Evolutionary conservation across 192 early-diverging fungal genomes (phyloP).

Genomic region (Coemansia sp.): DNA sequence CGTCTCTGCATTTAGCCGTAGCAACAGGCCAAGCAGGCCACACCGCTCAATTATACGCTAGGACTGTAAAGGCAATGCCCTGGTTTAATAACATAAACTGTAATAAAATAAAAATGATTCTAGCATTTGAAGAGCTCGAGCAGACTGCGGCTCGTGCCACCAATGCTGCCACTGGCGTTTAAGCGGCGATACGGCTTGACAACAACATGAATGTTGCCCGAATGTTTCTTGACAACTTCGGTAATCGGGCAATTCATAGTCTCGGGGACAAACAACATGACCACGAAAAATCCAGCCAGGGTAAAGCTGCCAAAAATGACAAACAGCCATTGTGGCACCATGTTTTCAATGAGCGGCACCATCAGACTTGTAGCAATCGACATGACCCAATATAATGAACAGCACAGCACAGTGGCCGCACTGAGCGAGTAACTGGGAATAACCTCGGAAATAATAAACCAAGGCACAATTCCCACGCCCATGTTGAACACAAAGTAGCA

Average conservation of each 20-base stretch:
- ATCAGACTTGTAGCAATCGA: constrained; percentile 55
- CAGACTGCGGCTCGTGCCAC: constrained; percentile 4
- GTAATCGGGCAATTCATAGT: constrained; percentile 62
- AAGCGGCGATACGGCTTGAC: constrained; percentile 6
- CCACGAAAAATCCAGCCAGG: constrained; percentile 50
- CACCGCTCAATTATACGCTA: too few relatives aligned
- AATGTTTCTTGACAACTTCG: constrained; percentile 23
- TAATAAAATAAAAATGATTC: not conserved
- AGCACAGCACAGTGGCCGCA: constrained; percentile 64
- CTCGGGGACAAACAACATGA: constrained; percentile 70
- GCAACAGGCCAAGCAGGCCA: too few relatives aligned
- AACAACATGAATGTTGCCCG: constrained; percentile 30
- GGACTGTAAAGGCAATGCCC: not conserved
- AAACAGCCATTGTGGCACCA: constrained; percentile 48
- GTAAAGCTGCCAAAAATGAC: constrained; percentile 64
- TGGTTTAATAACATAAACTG: not conserved
- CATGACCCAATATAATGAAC: constrained; percentile 67
- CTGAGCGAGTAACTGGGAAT: constrained; percentile 69
- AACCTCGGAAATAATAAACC: constrained; percentile 71
- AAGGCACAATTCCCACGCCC: constrained; percentile 77
- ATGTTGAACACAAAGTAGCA: constrained; percentile 72
- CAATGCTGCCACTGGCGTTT: not conserved
- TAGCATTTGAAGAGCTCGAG: not conserved
- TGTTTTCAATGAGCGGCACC: constrained; percentile 47
- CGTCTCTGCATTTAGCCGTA: too few relatives aligned